These are phyloP conservation scores for Trichosphaerium sp. DNA, from an alignment of 78 protist species.

Conservation along the genomic window DNA sequence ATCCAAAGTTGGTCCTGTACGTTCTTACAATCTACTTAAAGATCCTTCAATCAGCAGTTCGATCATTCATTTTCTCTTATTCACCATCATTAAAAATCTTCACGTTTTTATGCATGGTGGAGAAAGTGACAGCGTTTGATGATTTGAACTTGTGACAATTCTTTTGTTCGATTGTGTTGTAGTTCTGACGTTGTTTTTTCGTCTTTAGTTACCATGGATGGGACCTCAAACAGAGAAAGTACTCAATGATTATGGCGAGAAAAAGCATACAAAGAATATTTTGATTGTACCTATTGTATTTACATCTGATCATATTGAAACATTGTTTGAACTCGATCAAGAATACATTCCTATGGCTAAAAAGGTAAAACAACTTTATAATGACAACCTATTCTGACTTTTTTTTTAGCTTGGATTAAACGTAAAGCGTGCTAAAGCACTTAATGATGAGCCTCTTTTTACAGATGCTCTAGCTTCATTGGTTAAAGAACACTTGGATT, in stretches of 20 bases:
- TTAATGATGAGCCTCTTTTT: constrained; percentile 55
- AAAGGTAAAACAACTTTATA: neutral
- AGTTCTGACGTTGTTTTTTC: no score
- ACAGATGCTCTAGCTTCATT: constrained; percentile 47
- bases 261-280: neutral
- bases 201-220: constrained; percentile 52
- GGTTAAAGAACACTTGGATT: constrained; percentile 19
- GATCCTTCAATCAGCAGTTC: neutral
- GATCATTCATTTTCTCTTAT: neutral
- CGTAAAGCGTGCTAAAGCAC: constrained; percentile 41
- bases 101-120: no score
- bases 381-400: neutral
- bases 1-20: constrained; percentile 54
- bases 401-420: constrained; percentile 6
- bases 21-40: no score
- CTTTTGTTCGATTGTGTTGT: neutral
- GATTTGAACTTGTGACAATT: neutral
- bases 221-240: constrained; percentile 54
- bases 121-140: no score
- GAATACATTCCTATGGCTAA: constrained; percentile 44
- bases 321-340: constrained; percentile 69
- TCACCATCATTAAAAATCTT: no score
- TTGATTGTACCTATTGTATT: constrained; percentile 69
- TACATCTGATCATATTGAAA: constrained; percentile 83
- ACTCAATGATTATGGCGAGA: constrained; percentile 11